Evolutionary conservation across 2,329 filamentous ascomycete species (phyloP).

Genomic region (Ascochyta koolunga): DNA sequence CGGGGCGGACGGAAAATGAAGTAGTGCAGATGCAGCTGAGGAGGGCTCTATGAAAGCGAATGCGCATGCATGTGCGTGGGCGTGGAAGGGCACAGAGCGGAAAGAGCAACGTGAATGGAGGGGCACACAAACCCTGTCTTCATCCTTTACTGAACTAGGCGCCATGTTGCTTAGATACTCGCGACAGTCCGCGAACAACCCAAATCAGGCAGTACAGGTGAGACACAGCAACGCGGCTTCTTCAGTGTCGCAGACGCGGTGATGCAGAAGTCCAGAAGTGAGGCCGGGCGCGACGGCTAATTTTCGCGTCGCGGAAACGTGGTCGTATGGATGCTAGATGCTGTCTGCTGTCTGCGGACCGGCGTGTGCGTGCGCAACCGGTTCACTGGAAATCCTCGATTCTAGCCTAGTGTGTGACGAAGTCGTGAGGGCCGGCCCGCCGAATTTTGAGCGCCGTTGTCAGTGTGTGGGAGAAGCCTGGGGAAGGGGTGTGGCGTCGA

Average conservation of each 20-base stretch:
- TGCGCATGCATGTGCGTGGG: too few relatives aligned
- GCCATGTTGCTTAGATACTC: conserved; percentile 36
- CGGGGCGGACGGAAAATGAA: not conserved
- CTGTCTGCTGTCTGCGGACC: conserved; percentile 7
- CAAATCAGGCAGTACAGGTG: conserved; percentile 19
- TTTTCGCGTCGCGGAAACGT: conserved; percentile 27
- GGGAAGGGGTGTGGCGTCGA: conserved; percentile 6
- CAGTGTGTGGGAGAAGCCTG: conserved; percentile 12
- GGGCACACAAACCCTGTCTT: conserved; percentile 47
- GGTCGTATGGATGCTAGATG: not conserved
- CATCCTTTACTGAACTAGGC: conserved; percentile 36
- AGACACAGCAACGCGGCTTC: conserved; percentile 20
- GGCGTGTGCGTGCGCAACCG: conserved; percentile 20
- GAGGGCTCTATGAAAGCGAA: conserved; percentile 2
- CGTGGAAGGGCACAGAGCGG: conserved; percentile 19
- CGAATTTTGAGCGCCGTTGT: conserved; percentile 29
- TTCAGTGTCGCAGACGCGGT: conserved; percentile 26
- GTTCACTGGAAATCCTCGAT: conserved; percentile 33
- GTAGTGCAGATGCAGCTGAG: not conserved
- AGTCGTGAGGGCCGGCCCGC: conserved; percentile 40
- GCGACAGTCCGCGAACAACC: conserved; percentile 19
- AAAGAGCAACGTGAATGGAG: conserved; percentile 30
- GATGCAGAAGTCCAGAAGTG: conserved; percentile 14
- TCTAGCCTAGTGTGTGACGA: conserved; percentile 39
- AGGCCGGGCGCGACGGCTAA: conserved; percentile 23